Evolutionary conservation across 768 basidiomycete genomes (phyloP), one percentile per base, ranked within the genome.

Genomic region (Galerina marginata): DNA sequence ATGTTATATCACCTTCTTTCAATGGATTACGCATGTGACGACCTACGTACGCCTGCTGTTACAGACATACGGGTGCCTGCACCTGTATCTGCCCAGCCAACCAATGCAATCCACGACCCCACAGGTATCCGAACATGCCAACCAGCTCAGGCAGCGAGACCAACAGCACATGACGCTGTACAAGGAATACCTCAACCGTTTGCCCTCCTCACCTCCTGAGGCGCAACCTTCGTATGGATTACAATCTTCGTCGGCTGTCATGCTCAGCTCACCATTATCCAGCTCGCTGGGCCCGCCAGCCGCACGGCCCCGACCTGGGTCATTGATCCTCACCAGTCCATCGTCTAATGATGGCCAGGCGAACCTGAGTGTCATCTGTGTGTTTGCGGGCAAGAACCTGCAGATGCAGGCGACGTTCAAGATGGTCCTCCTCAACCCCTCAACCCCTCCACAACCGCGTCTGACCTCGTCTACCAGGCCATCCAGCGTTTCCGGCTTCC

Each of bases 371-470:
- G 97, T 99, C 62, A 89, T 99, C 52, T 91, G 97, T 25, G 88
- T 99, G 40, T 99, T 99, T 70, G 96, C 96, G 0, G 97, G 96
- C 33, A 87, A 90, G 65, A 83, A 93, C 65, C 72, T 99, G 63
- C 89, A 95, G 71, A 93, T 95, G 0, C 95, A 99, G 67, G 94
- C 95, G 2, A 97, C 96, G 5, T 99, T 99, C 84, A 99, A 99
- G 79, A 99, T 97, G 6, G 97, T 96, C 1, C 77, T 99, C 15
- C 83, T 99, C 57, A 98, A 96, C 68, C 79, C 91, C 4, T 88
- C 87, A n/a, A n/a, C n/a, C n/a, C n/a, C n/a, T n/a, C n/a, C 0
- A 98, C 96, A 0, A 91, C 90, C 0, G 86, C 93, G 0, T 77
- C 81, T 0, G 96, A 97, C 60, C 86, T 99, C 43, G 84, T 99